phyloP scores from a whole-genome alignment of 176 grass and related monocot species.

The Lolium multiflorum region DNA sequence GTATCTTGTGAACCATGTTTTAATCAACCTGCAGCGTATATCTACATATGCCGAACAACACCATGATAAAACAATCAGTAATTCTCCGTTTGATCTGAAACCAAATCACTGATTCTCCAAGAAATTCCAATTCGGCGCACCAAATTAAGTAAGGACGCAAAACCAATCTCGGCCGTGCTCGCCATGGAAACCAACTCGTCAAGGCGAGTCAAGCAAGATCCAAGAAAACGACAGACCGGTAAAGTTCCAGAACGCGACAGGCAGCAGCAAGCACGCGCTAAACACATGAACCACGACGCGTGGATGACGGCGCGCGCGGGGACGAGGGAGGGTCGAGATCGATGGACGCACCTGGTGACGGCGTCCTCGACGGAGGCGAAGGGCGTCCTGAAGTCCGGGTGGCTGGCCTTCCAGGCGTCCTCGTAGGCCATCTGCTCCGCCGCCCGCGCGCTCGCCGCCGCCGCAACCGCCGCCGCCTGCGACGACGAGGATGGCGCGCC shows the following conservation, averaged over 20 bases:
- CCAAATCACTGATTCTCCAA: no score
- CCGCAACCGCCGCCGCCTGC: not conserved
- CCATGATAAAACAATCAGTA: not conserved
- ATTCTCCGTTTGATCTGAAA: not conserved
- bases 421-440: conserved; percentile 65
- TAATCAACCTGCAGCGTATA: not conserved
- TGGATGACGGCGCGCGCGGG: not conserved
- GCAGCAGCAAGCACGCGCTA: not conserved
- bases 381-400: conserved; percentile 65
- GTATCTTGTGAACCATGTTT: not conserved
- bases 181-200: not conserved
- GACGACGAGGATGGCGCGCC: not conserved
- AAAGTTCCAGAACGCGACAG: conserved; percentile 7
- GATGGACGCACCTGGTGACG: conserved; percentile 49
- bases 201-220: not conserved
- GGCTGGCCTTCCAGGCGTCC: conserved; percentile 62
- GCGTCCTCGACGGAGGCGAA: conserved; percentile 76
- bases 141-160: not conserved
- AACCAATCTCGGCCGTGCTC: not conserved
- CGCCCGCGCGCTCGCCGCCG: conserved; percentile 22
- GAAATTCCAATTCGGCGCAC: not conserved
- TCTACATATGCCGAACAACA: not conserved
- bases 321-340: not conserved
- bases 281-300: conserved; percentile 5
- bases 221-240: not conserved